A percentile compares a stretch with the other conserved stretches of the same genome.
Evolutionary conservation across 495 filamentous ascomycete species (phyloP).

Genomic region (Tuber microsphaerosporum): DNA sequence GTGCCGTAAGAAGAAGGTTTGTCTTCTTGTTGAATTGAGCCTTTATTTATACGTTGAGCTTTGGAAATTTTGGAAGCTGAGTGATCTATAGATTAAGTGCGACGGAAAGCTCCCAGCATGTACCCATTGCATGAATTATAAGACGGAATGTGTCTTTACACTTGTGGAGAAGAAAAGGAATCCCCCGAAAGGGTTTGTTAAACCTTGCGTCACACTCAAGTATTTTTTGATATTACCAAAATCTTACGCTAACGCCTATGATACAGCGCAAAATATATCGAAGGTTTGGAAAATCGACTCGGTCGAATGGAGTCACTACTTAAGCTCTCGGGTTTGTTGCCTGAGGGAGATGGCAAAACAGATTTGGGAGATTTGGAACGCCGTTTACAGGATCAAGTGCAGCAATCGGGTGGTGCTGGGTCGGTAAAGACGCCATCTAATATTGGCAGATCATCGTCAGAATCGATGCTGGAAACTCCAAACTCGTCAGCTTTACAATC

Average conservation of each 20-base stretch:
- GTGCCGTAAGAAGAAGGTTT: conserved; percentile 90
- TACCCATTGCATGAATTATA: conserved; percentile 95
- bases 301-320: conserved; percentile 89
- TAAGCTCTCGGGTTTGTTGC: conserved; percentile 77
- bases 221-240: neutral
- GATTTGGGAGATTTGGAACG: conserved; percentile 59
- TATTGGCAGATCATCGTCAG: conserved; percentile 37
- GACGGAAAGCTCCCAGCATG: conserved; percentile 93
- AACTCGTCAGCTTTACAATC: conserved; percentile 40
- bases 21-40: conserved; percentile 16
- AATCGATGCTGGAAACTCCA: conserved; percentile 38
- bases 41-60: neutral
- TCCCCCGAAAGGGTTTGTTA: conserved; percentile 84
- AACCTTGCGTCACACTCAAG: conserved; percentile 27
- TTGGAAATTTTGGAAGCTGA: conserved; percentile 3
- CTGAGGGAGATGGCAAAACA: conserved; percentile 75
- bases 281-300: conserved; percentile 89
- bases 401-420: conserved; percentile 22
- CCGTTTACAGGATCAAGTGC: conserved; percentile 39
- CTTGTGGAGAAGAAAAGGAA: conserved; percentile 98
- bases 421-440: conserved; percentile 36
- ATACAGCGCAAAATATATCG: conserved; percentile 88
- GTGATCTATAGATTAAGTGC: conserved; percentile 66
- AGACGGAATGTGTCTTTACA: conserved; percentile 94
- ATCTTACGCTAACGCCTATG: conserved; percentile 26